Evolutionary conservation across 2,329 filamentous ascomycete species (phyloP).

Genomic region (Zasmidium cellare): DNA sequence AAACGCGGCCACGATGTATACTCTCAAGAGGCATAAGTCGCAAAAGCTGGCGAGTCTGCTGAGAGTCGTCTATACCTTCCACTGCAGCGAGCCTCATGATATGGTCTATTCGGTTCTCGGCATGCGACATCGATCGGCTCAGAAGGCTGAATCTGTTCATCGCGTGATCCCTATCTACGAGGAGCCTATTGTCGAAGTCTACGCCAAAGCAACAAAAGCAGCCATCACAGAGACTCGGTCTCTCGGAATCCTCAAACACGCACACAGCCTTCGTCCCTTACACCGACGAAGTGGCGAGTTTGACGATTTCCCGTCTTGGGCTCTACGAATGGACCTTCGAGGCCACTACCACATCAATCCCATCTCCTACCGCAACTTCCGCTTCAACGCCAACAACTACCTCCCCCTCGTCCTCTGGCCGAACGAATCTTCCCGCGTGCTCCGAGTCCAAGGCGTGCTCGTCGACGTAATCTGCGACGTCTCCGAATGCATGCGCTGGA

Average conservation of each 20-base stretch:
- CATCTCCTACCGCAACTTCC: slow-evolving; percentile 12
- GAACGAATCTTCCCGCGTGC: slow-evolving; percentile 10
- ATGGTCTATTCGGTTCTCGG: slow-evolving; percentile 14
- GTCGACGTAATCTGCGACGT: slow-evolving; percentile 8
- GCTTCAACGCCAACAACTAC: slow-evolving; percentile 12
- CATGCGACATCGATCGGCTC: slow-evolving; percentile 7
- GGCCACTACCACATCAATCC: slow-evolving; percentile 12
- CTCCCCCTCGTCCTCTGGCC: slow-evolving; percentile 10
- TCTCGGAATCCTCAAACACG: slow-evolving; percentile 11
- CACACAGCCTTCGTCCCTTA: slow-evolving; percentile 8
- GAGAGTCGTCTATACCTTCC: slow-evolving; percentile 8
- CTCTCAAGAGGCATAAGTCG: slow-evolving; percentile 4
- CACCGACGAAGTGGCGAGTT: background rate
- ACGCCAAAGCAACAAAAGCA: slow-evolving; percentile 15
- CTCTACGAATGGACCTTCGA: slow-evolving; percentile 6
- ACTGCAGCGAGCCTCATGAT: slow-evolving; percentile 8
- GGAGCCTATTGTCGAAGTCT: slow-evolving; percentile 11
- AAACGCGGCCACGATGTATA: slow-evolving; percentile 9
- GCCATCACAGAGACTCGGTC: slow-evolving; percentile 4
- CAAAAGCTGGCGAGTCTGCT: slow-evolving; percentile 11
- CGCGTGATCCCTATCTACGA: slow-evolving; percentile 12
- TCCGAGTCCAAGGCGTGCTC: slow-evolving; percentile 5
- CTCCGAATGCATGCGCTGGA: slow-evolving; percentile 11
- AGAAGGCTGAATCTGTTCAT: slow-evolving; percentile 6
- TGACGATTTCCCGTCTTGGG: slow-evolving; percentile 11